phyloP scores from a whole-genome alignment of 176 grass and related monocot genomes.

The Elaeis guineensis region DNA sequence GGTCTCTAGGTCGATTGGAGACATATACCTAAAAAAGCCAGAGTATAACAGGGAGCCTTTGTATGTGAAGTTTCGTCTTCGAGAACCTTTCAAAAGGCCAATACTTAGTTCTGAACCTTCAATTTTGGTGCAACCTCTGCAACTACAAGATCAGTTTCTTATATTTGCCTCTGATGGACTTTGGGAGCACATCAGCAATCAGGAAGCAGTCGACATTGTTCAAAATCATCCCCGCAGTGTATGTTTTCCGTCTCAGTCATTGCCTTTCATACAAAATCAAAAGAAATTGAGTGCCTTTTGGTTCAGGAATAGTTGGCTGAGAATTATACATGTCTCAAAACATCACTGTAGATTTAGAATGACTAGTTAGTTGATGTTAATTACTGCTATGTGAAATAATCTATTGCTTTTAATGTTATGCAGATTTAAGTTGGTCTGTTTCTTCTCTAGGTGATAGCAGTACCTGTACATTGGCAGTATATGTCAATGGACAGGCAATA shows the following conservation, averaged over 20 bases:
- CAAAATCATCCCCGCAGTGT: slow-evolving; percentile 60
- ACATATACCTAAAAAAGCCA: slow-evolving; percentile 83
- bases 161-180: slow-evolving; percentile 97
- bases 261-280: no score
- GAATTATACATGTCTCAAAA: no score
- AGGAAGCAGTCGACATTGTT: slow-evolving; percentile 77
- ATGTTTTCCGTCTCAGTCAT: slow-evolving; percentile 19
- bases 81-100: slow-evolving; percentile 46
- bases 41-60: slow-evolving; percentile 79
- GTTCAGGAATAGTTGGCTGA: no score
- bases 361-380: no score
- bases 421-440: no score
- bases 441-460: no score
- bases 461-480: no score
- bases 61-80: slow-evolving; percentile 52
- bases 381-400: no score
- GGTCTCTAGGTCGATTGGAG: slow-evolving; percentile 91
- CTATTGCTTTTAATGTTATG: no score
- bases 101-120: slow-evolving; percentile 79
- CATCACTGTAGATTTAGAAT: no score
- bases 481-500: no score
- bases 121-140: slow-evolving; percentile 58
- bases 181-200: slow-evolving; percentile 90
- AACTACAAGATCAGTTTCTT: slow-evolving; percentile 61
- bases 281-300: no score